Base-by-base conservation (phyloP, 306 rosid genomes). In the Lablab purpureus region DNA sequence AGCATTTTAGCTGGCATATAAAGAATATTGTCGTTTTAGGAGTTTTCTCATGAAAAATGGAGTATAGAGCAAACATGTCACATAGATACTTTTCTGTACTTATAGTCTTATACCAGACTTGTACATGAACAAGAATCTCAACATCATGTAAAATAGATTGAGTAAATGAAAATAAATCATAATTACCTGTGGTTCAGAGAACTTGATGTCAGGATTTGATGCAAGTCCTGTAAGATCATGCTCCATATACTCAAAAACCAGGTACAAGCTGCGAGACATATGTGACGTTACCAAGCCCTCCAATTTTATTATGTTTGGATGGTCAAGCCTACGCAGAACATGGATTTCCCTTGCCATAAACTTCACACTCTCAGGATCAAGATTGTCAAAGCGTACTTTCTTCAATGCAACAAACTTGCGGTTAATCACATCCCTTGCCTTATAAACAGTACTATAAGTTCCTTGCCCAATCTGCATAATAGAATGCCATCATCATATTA, bases 311-410 rank as follows among this genome's bases (percentile, higher is more conserved):
- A 96, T 80, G 80, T 96, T 93, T 51, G 92, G 98, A 84, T 95
- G 99, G 80, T 93, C 86, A 14, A 95, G 97, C 85, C 90, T 85
- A 52, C 99, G 98, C 64, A 96, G 84, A 80, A 96, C 82, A 85
- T 90, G 85, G 78, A 96, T 96, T 87, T 93, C 99, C 80, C 99
- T 86, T 64, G 99, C 97, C 99, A 96, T 96, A 77, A 96, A 96
- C 89, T 88, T 91, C 81, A 96, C 96, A 78, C 99, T 96, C 86
- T 96, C 99, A 3, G 86, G 82, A 83, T 96, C 98, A 47, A 93
- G 98, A 87, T 89, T 93, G 81, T 95, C 99, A 54, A 95, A 95
- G 49, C 98, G 92, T 45, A 95, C 98, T 84, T 90, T 90, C 81
- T 95, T 95, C 84, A 95, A 82, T 67, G 99, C 99, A 68, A 95